A percentile compares a stretch with the other conserved stretches of the same genome.
Evolutionary conservation across 495 filamentous ascomycete genomes (phyloP).

Genomic region (Tuber borchii): DNA sequence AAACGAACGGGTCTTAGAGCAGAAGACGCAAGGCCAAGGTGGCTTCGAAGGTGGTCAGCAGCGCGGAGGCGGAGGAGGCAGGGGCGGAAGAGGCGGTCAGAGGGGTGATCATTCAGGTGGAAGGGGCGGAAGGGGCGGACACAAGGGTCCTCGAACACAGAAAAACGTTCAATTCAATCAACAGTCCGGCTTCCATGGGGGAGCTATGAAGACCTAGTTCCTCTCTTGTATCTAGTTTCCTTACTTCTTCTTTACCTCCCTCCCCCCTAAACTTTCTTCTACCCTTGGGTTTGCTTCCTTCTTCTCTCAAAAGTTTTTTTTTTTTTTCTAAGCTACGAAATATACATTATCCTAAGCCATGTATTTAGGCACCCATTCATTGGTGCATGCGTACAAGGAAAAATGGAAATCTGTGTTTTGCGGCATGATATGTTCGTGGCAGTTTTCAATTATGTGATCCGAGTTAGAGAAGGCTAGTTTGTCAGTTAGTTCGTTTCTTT

Average conservation of each 20-base stretch:
- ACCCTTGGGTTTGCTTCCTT: conserved; percentile 10
- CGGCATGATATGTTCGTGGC: conserved; percentile 1
- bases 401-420: conserved; percentile 37
- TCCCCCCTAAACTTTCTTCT: neutral
- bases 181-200: conserved; percentile 42
- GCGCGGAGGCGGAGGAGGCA: conserved; percentile 66
- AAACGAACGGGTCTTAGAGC: conserved; percentile 94
- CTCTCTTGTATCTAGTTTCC: conserved; percentile 5
- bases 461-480: neutral
- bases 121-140: conserved; percentile 39
- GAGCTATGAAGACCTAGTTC: conserved; percentile 41
- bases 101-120: conserved; percentile 55
- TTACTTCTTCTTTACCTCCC: neutral
- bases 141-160: conserved; percentile 33
- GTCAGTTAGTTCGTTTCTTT: neutral
- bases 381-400: conserved; percentile 37
- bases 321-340: conserved; percentile 18
- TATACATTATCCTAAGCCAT: conserved; percentile 21
- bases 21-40: conserved; percentile 88
- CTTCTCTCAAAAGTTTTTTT: conserved; percentile 28
- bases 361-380: conserved; percentile 38
- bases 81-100: conserved; percentile 60
- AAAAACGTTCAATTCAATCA: conserved; percentile 42
- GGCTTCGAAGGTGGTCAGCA: conserved; percentile 87
- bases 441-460: neutral